These are phyloP conservation scores for Sporothrix dimorphospora DNA, from an alignment of 2,329 filamentous ascomycete genomes.

Conservation along the genomic window DNA sequence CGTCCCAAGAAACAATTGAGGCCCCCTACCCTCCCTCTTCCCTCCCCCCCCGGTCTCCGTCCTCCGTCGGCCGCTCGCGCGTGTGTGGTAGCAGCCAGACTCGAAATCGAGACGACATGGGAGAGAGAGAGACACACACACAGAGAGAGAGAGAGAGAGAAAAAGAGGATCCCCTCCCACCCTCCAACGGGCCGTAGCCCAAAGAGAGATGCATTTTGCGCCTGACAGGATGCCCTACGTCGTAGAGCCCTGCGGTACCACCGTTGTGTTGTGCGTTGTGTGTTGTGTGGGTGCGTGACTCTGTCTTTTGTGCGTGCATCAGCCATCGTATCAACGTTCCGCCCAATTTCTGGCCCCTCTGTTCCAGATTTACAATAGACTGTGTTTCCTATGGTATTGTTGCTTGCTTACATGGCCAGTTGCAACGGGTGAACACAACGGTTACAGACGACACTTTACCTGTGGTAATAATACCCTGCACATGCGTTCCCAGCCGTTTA, in stretches of 20 bases:
- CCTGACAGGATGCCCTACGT: slow-evolving; percentile 22
- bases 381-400: not conserved
- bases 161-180: slow-evolving; percentile 15
- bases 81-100: not conserved
- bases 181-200: slow-evolving; percentile 25
- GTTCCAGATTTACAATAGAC: slow-evolving; percentile 9
- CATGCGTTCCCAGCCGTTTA: not conserved
- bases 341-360: slow-evolving; percentile 2
- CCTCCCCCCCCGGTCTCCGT: not conserved
- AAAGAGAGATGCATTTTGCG: slow-evolving; percentile 29
- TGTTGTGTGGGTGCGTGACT: not conserved
- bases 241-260: slow-evolving; percentile 15
- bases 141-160: not conserved
- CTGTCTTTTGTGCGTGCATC: not conserved
- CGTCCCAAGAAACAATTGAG: not conserved
- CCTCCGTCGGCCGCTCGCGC: not conserved
- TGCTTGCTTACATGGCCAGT: not conserved
- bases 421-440: slow-evolving; percentile 3
- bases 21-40: not conserved
- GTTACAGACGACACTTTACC: not conserved
- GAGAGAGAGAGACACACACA: not conserved
- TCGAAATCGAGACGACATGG: slow-evolving; percentile 5
- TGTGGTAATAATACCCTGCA: not conserved
- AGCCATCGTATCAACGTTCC: slow-evolving; percentile 12
- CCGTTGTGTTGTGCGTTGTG: not conserved